Conservation (phyloP, 2,329 filamentous ascomycete species). For the Alternaria triticimaculans region DNA sequence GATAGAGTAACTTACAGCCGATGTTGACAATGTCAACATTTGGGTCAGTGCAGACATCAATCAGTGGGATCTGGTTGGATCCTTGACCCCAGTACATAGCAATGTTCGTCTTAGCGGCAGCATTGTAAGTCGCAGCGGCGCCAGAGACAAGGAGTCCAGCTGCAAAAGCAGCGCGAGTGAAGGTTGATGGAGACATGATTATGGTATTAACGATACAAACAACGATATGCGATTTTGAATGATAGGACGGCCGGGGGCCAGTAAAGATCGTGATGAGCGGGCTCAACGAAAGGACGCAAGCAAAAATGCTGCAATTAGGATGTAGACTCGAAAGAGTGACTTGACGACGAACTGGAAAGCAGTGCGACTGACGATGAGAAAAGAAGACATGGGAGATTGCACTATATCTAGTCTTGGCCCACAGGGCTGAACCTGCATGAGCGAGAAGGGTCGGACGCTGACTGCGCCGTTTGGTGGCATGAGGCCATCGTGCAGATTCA, state of each 20-base stretch:
- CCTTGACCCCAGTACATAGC: constrained; percentile 66
- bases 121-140: constrained; percentile 51
- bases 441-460: constrained; percentile 20
- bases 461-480: constrained; percentile 30
- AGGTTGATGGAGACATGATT: constrained; percentile 47
- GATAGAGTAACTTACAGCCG: constrained; percentile 42
- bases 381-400: constrained; percentile 40
- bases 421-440: constrained; percentile 36
- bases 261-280: constrained; percentile 48
- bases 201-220: constrained; percentile 31
- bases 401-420: constrained; percentile 27
- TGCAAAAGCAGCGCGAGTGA: constrained; percentile 42
- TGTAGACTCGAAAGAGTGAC: constrained; percentile 41
- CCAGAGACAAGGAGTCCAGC: constrained; percentile 46
- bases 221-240: constrained; percentile 34
- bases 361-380: constrained; percentile 28
- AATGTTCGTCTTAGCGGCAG: constrained; percentile 55
- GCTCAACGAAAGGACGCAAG: constrained; percentile 64
- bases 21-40: constrained; percentile 63
- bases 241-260: constrained; percentile 50
- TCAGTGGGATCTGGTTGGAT: constrained; percentile 54
- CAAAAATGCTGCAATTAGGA: constrained; percentile 48
- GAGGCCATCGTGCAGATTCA: constrained; percentile 28
- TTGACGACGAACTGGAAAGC: constrained; percentile 25
- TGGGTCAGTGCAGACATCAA: constrained; percentile 59